Evolutionary conservation across 23 red algal genomes (phyloP).

Genomic region (Chondrus crispus): DNA sequence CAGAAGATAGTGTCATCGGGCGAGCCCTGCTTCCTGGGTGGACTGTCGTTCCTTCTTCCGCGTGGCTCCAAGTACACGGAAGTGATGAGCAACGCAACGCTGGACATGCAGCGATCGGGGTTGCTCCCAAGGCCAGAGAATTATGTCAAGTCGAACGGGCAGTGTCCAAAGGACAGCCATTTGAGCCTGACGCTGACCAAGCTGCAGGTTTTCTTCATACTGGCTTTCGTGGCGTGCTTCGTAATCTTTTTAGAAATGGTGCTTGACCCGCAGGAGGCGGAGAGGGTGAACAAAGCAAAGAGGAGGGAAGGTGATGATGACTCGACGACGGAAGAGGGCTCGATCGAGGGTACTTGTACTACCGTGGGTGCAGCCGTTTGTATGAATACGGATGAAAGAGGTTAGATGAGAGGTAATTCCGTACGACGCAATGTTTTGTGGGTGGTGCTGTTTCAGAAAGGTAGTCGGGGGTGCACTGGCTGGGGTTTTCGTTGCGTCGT

Average conservation of each 20-base stretch:
- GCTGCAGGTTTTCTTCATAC: conserved; percentile 18
- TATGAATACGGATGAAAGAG: too few species aligned
- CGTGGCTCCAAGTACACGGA: background rate
- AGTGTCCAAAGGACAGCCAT: background rate
- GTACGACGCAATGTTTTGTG: too few species aligned
- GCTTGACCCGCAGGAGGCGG: background rate
- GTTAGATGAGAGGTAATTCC: too few species aligned
- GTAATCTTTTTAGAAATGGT: conserved; percentile 10
- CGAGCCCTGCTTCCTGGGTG: background rate
- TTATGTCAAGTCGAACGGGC: background rate
- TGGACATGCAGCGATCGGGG: background rate
- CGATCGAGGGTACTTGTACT: too few species aligned
- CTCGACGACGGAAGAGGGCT: too few species aligned
- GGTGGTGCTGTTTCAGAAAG: too few species aligned
- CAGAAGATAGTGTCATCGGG: background rate
- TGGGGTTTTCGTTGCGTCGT: too few species aligned
- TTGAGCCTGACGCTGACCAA: background rate
- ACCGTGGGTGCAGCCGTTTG: too few species aligned
- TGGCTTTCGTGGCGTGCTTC: background rate
- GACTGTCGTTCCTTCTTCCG: background rate
- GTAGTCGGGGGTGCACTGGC: too few species aligned
- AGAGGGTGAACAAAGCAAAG: too few species aligned
- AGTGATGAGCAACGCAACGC: background rate
- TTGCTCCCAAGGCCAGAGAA: background rate
- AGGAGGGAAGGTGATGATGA: too few species aligned